Conservation (phyloP, 257 asterid species). For the Rhazya stricta region DNA sequence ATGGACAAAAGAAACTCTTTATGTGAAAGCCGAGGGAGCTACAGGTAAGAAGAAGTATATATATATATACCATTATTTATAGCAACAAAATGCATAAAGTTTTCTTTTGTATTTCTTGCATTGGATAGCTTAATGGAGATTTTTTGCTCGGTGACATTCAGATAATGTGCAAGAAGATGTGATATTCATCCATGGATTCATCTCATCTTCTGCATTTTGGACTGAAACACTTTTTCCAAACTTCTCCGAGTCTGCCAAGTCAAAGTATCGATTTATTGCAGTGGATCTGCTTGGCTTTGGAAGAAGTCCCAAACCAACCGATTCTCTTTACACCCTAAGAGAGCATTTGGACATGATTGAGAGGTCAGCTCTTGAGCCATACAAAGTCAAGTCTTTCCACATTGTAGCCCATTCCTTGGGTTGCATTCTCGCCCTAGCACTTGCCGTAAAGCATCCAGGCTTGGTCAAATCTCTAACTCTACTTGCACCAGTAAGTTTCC, state of each 20-base stretch:
- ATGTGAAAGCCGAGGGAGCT: slow-evolving; percentile 66
- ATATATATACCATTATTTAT: background rate
- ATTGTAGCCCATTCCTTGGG: slow-evolving; percentile 95
- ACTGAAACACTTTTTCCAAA: slow-evolving; percentile 86
- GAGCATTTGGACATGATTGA: slow-evolving; percentile 96
- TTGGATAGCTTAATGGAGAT: background rate
- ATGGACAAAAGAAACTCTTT: slow-evolving; percentile 60
- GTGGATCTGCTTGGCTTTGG: slow-evolving; percentile 94
- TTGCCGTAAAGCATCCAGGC: slow-evolving; percentile 62
- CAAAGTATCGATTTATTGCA: slow-evolving; percentile 72
- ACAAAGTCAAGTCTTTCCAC: slow-evolving; percentile 77
- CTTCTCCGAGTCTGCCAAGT: slow-evolving; percentile 55
- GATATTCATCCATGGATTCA: slow-evolving; percentile 86
- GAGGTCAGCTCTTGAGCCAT: slow-evolving; percentile 57
- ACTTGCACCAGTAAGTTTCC: slow-evolving; percentile 70
- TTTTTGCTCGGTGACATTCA: slow-evolving; percentile 9
- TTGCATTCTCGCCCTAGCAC: slow-evolving; percentile 87
- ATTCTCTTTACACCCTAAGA: slow-evolving; percentile 67
- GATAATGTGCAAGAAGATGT: slow-evolving; percentile 77
- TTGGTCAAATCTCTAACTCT: slow-evolving; percentile 72
- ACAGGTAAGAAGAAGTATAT: slow-evolving; percentile 33
- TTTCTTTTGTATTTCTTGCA: too few species aligned
- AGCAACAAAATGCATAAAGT: background rate
- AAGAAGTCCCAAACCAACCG: slow-evolving; percentile 82
- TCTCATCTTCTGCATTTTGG: slow-evolving; percentile 90